These are phyloP conservation scores for Ceratobasidium theobromae DNA, from an alignment of 1,284 basidiomycete species.

Conservation along the genomic window DNA sequence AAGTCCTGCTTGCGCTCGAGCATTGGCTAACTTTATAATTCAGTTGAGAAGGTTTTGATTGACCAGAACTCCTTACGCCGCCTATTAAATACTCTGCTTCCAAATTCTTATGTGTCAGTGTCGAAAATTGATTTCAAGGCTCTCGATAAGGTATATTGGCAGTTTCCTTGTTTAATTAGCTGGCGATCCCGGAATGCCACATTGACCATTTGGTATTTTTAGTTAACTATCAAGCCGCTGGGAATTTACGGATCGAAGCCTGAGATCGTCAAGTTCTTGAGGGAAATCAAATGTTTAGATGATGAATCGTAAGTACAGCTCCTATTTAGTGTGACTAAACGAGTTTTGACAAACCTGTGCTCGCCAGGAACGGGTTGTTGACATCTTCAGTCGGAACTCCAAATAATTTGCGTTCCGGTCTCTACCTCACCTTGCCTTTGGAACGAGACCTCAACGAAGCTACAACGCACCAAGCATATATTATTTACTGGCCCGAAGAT, in stretches of 20 bases:
- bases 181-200: too few relatives aligned
- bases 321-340: neutral
- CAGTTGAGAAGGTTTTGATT: slow-evolving; percentile 36
- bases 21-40: too few relatives aligned
- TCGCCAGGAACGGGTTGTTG: slow-evolving; percentile 44
- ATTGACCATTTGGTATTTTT: neutral
- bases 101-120: slow-evolving; percentile 32
- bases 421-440: neutral
- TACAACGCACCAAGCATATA: slow-evolving; percentile 42
- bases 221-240: slow-evolving; percentile 5
- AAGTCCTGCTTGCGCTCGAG: too few relatives aligned
- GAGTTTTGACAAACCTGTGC: slow-evolving; percentile 40
- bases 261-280: slow-evolving; percentile 55
- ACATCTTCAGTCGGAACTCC: neutral
- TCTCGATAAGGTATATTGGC: slow-evolving; percentile 17
- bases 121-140: slow-evolving; percentile 32
- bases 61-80: slow-evolving; percentile 29
- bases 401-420: neutral
- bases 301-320: slow-evolving; percentile 46
- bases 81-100: slow-evolving; percentile 30
- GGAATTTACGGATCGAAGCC: slow-evolving; percentile 43
- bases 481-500: slow-evolving; percentile 63
- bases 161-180: neutral
- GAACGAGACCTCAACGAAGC: neutral
- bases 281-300: neutral